Conservation (phyloP, 257 asterid species). For the Solanum neorickii region DNA sequence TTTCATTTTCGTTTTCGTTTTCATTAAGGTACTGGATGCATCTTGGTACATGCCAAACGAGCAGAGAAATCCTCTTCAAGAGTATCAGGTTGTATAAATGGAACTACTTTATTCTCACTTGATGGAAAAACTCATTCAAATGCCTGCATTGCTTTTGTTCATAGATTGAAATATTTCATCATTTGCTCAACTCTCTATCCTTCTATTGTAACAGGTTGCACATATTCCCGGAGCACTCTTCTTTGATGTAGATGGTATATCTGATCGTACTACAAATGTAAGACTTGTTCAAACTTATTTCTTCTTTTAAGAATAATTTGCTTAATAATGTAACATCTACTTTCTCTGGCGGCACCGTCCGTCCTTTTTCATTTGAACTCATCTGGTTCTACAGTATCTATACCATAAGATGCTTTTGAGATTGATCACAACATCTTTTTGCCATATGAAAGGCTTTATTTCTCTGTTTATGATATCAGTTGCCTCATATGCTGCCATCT, state of each 20-base stretch:
- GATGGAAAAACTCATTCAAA: background rate
- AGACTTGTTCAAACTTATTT: constrained; percentile 10
- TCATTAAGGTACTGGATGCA: constrained; percentile 79
- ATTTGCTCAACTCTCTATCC: background rate
- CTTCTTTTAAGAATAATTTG: background rate
- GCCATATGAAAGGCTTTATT: background rate
- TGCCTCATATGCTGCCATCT: constrained; percentile 98
- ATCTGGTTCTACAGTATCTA: background rate
- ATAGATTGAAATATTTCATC: background rate
- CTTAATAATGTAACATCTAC: background rate
- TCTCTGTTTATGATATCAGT: constrained; percentile 29
- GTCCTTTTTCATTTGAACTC: background rate
- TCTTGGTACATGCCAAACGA: constrained; percentile 99
- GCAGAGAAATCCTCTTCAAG: constrained; percentile 95
- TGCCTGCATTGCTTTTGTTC: background rate
- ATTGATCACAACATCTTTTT: background rate
- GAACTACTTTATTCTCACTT: background rate
- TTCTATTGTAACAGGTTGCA: constrained; percentile 58
- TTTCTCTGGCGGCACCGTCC: background rate
- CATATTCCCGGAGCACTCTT: constrained; percentile 97
- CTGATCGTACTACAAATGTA: constrained; percentile 69
- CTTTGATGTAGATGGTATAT: constrained; percentile 81
- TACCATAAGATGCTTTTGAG: background rate
- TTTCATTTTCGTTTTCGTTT: background rate
- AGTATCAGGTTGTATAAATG: constrained; percentile 60